Evolutionary conservation across 1,139 yeast species (phyloP), one percentile per base, ranked within the genome.

Genomic region (Yamadazyma epiphylla): DNA sequence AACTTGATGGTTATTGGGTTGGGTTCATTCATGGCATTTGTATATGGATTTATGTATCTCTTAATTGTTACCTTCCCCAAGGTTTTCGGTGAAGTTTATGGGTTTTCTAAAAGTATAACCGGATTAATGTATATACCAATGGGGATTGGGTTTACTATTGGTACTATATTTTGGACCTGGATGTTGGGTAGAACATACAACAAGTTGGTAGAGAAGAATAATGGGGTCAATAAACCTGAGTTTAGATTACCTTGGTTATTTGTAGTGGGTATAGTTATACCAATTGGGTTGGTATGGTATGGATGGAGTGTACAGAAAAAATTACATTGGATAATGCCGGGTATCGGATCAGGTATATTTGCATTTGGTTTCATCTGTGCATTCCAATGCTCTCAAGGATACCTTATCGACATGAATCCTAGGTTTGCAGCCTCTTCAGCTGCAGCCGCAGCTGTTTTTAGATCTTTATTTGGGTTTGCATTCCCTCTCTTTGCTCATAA

Each of bases 301-400:
- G 74, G 74, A 11, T 67, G 73, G 72, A 60, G 68, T 15, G 71
- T 67, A 3, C 51, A 65, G 41, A 47, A 51, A 36, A 49, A 59
- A 33, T 45, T 64, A 22, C 72, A 62, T 39, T 67, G 73, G 73
- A 62, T 67, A 19, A 63, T 64, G 69, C 72, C 73, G 2, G 62
- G 67, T 4, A 53, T 65, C 29, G 73, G 73, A 5, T 54, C 65
- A 9, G 70, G 55, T 1, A 55, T 67, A 7, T 67, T 64, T 55
- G 70, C 69, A 3, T 63, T 64, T 48, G 68, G 69, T 1, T 52
- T 67, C 25, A 64, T 64, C 11, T 64, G 71, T 41, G 71, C 66
- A 5, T 66, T 67, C 48, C 71, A 64, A 41, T 49, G 69, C 3
- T 54, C 59, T 21, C 74, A 65, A 39, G 62, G 61, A 31, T 66